Evolutionary conservation across 1,284 basidiomycete genomes (phyloP).

Genomic region (Somion occarium): DNA sequence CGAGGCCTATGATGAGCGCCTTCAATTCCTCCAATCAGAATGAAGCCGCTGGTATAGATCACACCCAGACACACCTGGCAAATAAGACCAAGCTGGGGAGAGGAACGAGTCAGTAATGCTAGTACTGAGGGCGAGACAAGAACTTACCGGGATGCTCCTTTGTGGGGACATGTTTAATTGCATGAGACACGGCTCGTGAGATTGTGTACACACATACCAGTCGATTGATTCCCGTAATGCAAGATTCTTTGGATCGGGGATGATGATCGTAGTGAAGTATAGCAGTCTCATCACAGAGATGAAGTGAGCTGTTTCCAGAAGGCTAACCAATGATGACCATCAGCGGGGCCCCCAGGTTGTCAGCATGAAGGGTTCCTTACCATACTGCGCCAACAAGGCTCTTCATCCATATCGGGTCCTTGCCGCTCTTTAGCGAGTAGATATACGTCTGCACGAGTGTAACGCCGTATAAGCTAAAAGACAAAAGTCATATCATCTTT

Average conservation of each 20-base stretch:
- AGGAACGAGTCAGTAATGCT: background rate
- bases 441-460: background rate
- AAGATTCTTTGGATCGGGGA: background rate
- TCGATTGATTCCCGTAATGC: background rate
- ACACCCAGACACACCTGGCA: background rate
- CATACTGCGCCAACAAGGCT: background rate
- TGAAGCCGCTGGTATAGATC: background rate
- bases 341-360: background rate
- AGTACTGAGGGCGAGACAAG: background rate
- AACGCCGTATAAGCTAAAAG: background rate
- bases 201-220: background rate
- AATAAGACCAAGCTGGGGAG: background rate
- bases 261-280: background rate
- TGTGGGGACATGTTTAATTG: background rate
- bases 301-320: background rate
- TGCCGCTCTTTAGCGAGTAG: background rate
- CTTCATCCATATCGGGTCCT: background rate
- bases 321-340: background rate
- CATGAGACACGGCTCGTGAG: background rate
- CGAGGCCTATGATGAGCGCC: background rate
- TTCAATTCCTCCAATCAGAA: background rate
- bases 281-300: background rate
- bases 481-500: no score
- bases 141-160: background rate
- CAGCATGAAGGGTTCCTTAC: background rate